These are phyloP conservation scores for Karstenula rhodostoma DNA, from an alignment of 2,329 filamentous ascomycete genomes.

Conservation along the genomic window DNA sequence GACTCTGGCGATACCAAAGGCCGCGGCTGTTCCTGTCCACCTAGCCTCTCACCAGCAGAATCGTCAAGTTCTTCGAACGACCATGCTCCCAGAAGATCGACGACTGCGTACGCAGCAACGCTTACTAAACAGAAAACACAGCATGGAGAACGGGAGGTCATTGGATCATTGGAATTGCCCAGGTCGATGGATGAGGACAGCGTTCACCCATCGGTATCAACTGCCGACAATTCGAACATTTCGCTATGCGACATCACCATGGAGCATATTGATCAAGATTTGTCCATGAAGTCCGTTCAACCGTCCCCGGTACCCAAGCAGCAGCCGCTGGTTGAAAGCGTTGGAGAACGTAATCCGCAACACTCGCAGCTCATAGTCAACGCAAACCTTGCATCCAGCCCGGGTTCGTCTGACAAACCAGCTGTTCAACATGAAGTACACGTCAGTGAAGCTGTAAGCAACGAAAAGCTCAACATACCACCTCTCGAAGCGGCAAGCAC, in stretches of 20 bases:
- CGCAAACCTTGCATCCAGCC: neutral
- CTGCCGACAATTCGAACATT: no score
- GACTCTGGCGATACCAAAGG: neutral
- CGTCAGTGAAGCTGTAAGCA: neutral
- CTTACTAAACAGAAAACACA: neutral
- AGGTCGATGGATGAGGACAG: neutral
- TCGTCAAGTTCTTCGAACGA: neutral
- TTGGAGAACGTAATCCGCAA: neutral
- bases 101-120: neutral
- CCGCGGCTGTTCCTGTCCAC: neutral
- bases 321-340: neutral
- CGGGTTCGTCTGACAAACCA: neutral
- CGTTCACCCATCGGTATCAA: neutral
- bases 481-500: neutral
- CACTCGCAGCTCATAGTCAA: neutral
- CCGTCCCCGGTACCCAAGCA: neutral
- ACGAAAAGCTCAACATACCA: neutral
- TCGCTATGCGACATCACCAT: neutral
- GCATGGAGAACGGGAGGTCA: neutral
- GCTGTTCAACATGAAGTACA: neutral
- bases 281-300: neutral
- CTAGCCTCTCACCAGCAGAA: neutral
- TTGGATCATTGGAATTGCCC: neutral
- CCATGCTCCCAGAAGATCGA: neutral
- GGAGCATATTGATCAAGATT: neutral